Percentiles rank a stretch among this genome's conserved stretches.
These are phyloP conservation scores for Lasiodiplodia theobromae DNA, from an alignment of 2,329 filamentous ascomycete species.

Conservation along the genomic window DNA sequence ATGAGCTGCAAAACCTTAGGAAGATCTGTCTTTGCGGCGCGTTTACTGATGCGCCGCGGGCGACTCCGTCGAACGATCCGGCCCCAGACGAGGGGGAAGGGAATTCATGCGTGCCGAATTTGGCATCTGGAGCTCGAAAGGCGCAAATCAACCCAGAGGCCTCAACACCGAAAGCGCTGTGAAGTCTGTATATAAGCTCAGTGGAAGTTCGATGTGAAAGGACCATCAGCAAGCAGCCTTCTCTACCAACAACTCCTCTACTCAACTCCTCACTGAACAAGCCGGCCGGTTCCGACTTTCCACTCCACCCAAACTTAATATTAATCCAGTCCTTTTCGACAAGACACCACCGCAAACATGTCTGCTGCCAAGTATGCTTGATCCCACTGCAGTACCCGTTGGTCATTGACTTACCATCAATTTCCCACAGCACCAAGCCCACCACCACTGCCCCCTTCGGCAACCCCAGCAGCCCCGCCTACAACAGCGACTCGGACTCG, in stretches of 20 bases:
- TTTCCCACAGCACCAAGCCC: conserved; percentile 3
- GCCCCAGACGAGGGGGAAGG: neutral
- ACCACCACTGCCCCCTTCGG: conserved; percentile 21
- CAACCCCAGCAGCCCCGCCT: conserved; percentile 10
- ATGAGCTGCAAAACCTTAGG: neutral
- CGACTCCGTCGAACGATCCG: conserved; percentile 11
- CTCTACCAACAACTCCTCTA: conserved; percentile 1
- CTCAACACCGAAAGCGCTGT: conserved; percentile 11
- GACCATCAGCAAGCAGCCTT: conserved; percentile 8
- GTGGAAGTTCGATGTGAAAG: neutral
- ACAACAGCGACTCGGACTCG: conserved; percentile 26
- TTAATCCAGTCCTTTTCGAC: neutral
- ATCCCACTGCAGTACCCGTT: neutral
- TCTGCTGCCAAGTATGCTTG: conserved; percentile 11
- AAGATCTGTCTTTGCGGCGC: neutral
- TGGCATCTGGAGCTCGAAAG: conserved; percentile 34
- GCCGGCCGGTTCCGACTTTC: conserved; percentile 26
- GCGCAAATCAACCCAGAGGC: neutral
- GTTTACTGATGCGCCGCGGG: conserved; percentile 1
- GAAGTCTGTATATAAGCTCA: conserved; percentile 17
- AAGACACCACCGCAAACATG: conserved; percentile 13
- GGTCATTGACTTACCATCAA: neutral
- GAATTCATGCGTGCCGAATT: conserved; percentile 10
- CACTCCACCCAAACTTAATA: neutral
- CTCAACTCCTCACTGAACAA: neutral